phyloP scores from a whole-genome alignment of 441 rosid species.

The Pelargonium australe region DNA sequence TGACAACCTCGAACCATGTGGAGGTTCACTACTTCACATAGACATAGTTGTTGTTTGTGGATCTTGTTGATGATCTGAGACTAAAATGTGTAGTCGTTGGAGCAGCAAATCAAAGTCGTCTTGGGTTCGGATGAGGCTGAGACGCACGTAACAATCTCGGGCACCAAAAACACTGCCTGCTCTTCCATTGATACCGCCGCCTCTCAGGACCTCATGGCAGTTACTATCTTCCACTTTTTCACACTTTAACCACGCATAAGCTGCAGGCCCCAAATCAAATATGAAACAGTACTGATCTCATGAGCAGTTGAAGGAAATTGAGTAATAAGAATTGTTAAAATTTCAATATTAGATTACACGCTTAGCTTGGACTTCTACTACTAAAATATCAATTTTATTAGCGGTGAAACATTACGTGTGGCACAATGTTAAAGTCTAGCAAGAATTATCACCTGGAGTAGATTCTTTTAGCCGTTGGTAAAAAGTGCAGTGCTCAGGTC shows the following conservation, averaged over 20 bases:
- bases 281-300: no score
- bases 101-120: conserved; percentile 51
- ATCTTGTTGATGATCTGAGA: conserved; percentile 7
- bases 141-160: conserved; percentile 36
- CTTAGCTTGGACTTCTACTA: no score
- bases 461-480: conserved; percentile 27
- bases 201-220: conserved; percentile 37
- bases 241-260: conserved; percentile 71
- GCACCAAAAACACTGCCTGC: conserved; percentile 33
- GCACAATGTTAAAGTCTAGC: no score
- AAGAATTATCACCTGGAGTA: conserved; percentile 36
- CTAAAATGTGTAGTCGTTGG: conserved; percentile 26
- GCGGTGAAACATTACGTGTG: no score
- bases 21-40: no score
- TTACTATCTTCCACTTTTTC: conserved; percentile 42
- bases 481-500: conserved; percentile 33
- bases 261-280: conserved; percentile 17
- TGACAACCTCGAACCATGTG: no score
- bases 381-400: no score
- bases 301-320: no score
- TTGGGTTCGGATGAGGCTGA: conserved; percentile 45
- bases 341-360: no score
- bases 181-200: conserved; percentile 43
- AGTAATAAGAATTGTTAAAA: no score
- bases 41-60: no score